phyloP scores from a whole-genome alignment of 176 grass and related monocot species.

The Oryza meyeriana region DNA sequence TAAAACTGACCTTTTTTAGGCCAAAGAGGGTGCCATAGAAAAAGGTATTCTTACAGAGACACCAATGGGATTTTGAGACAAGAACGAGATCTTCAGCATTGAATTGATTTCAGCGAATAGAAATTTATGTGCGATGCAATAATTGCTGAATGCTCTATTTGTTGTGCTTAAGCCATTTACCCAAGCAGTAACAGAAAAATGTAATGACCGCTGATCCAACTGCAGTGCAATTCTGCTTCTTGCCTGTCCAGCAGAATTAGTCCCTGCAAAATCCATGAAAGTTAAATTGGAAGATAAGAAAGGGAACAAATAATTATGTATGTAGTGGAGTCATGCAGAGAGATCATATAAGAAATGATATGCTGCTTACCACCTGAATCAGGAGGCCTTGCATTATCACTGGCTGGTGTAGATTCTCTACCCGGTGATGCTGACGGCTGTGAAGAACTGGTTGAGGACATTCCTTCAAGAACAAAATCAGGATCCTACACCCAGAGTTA shows the following conservation, averaged over 20 bases:
- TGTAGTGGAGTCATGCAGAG: not conserved
- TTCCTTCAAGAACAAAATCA: conserved; percentile 60
- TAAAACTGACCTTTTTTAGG: not conserved
- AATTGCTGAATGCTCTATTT: conserved; percentile 5
- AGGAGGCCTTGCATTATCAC: conserved; percentile 53
- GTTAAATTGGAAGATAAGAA: conserved; percentile 16
- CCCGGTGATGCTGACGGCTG: conserved; percentile 46
- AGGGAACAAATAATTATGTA: not conserved
- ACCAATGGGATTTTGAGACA: not conserved
- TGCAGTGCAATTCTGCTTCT: conserved; percentile 46
- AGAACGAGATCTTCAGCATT: not conserved
- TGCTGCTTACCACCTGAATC: conserved; percentile 55
- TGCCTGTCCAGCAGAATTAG: conserved; percentile 39
- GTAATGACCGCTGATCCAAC: conserved; percentile 75
- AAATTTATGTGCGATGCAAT: conserved; percentile 15
- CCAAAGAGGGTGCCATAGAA: conserved; percentile 9
- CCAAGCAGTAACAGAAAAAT: conserved; percentile 90
- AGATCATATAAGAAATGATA: not conserved
- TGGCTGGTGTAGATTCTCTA: conserved; percentile 47
- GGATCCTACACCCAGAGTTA: conserved; percentile 48
- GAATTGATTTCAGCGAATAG: not conserved
- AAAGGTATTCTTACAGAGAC: conserved; percentile 11
- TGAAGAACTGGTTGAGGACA: conserved; percentile 59
- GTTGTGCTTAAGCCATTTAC: conserved; percentile 47
- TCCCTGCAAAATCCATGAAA: conserved; percentile 44